Conservation (phyloP, 768 basidiomycete species). For the Suillus hirtellus region DNA sequence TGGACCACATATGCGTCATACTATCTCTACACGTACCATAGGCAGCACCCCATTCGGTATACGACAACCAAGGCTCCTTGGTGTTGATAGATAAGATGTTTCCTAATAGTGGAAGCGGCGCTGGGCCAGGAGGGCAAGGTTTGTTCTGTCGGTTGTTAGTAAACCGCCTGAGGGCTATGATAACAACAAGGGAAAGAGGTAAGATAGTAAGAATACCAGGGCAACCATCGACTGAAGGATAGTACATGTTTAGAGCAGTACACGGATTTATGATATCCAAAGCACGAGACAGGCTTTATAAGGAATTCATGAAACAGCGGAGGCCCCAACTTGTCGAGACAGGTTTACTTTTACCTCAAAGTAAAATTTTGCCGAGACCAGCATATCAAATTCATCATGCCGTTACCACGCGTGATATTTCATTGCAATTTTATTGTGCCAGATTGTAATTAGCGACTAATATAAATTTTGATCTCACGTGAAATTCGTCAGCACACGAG, state of each 20-base stretch:
- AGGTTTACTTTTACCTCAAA: too few species aligned
- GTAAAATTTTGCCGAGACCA: too few species aligned
- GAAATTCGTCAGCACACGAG: too few species aligned
- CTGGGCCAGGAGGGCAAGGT: constrained; percentile 8
- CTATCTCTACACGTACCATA: constrained; percentile 1
- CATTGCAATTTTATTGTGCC: too few species aligned
- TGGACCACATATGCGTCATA: background rate
- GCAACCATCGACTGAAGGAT: background rate
- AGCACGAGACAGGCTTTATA: background rate
- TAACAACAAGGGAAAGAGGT: background rate
- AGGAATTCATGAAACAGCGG: background rate
- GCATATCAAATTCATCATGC: too few species aligned
- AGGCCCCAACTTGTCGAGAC: too few species aligned
- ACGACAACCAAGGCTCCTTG: constrained; percentile 8
- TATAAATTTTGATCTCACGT: too few species aligned
- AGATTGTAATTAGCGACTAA: too few species aligned
- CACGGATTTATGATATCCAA: background rate
- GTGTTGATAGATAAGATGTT: constrained; percentile 7
- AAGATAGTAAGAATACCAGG: background rate
- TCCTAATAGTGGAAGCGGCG: constrained; percentile 9
- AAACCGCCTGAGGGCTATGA: background rate
- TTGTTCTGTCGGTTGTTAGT: background rate
- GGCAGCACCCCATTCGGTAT: background rate
- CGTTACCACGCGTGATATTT: too few species aligned
- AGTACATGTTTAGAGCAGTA: background rate